Evolutionary conservation across 2,329 filamentous ascomycete genomes (phyloP).

Genomic region (Cyanodermella asteris): DNA sequence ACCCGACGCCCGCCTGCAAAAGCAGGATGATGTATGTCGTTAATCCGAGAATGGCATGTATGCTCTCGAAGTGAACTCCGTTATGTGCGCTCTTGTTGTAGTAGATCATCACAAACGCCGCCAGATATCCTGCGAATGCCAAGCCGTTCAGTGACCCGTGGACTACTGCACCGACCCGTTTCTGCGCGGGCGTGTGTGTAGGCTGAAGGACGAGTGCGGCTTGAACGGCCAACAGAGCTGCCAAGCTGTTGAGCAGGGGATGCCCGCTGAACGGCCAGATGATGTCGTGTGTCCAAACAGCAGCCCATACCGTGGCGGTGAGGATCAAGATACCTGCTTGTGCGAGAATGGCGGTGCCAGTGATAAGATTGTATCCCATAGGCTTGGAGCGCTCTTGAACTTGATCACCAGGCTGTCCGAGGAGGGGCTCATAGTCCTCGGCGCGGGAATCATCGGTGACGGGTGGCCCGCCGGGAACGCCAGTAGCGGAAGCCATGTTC

Average conservation of each 20-base stretch:
- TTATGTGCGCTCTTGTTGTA: conserved; percentile 57
- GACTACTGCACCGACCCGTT: conserved; percentile 35
- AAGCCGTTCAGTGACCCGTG: conserved; percentile 55
- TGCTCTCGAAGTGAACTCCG: conserved; percentile 53
- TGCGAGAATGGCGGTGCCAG: conserved; percentile 66
- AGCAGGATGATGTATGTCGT: conserved; percentile 47
- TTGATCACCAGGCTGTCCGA: conserved; percentile 51
- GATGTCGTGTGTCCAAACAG: conserved; percentile 46
- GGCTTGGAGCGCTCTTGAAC: conserved; percentile 42
- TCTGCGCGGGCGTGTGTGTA: conserved; percentile 56
- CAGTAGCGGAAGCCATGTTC: conserved; percentile 48
- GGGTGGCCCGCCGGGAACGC: conserved; percentile 34
- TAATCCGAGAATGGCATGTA: conserved; percentile 67
- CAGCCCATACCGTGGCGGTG: conserved; percentile 53
- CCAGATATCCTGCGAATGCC: conserved; percentile 19
- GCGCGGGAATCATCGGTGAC: conserved; percentile 16
- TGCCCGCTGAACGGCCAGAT: conserved; percentile 75
- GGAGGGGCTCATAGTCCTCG: conserved; percentile 49
- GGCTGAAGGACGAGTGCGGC: conserved; percentile 73
- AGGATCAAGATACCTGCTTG: conserved; percentile 62
- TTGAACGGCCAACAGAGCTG: conserved; percentile 54
- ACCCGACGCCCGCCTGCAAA: conserved; percentile 55
- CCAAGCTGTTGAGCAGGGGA: conserved; percentile 43
- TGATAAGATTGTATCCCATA: conserved; percentile 48
- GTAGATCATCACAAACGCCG: conserved; percentile 23